These are phyloP conservation scores for Lentinus brumalis DNA, from an alignment of 768 basidiomycete species.

Conservation along the genomic window DNA sequence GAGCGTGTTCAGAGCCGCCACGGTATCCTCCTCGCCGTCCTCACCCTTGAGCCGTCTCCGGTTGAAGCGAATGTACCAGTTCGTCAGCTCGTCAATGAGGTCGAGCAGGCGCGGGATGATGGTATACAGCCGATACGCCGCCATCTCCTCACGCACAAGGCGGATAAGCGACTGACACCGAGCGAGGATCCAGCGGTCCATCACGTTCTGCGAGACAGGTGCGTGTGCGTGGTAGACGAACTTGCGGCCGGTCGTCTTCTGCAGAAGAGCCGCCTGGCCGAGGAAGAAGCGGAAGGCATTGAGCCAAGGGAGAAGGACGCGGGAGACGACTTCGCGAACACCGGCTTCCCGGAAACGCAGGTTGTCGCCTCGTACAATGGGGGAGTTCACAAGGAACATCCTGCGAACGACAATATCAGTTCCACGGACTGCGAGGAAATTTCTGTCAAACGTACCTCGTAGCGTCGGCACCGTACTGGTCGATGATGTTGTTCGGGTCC, in stretches of 20 bases:
- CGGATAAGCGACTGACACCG: constrained; percentile 96
- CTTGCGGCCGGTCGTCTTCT: constrained; percentile 73
- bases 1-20: constrained; percentile 88
- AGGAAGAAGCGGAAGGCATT: constrained; percentile 99
- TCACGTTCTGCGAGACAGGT: constrained; percentile 84
- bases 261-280: constrained; percentile 85
- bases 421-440: background rate
- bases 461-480: constrained; percentile 94
- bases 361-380: constrained; percentile 97
- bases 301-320: constrained; percentile 97
- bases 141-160: constrained; percentile 93
- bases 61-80: constrained; percentile 99
- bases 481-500: constrained; percentile 88
- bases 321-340: constrained; percentile 93
- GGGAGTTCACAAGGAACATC: constrained; percentile 99
- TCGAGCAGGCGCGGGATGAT: constrained; percentile 93
- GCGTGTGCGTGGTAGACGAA: constrained; percentile 91
- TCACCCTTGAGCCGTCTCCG: constrained; percentile 94
- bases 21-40: constrained; percentile 85
- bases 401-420: constrained; percentile 38
- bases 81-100: constrained; percentile 94
- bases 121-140: constrained; percentile 94
- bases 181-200: constrained; percentile 98
- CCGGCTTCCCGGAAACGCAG: constrained; percentile 98
- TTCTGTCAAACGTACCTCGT: constrained; percentile 58